A percentile compares a stretch with the other conserved stretches of the same genome.
Conservation (phyloP, 768 basidiomycete genomes). For the Tulasnella sp. region DNA sequence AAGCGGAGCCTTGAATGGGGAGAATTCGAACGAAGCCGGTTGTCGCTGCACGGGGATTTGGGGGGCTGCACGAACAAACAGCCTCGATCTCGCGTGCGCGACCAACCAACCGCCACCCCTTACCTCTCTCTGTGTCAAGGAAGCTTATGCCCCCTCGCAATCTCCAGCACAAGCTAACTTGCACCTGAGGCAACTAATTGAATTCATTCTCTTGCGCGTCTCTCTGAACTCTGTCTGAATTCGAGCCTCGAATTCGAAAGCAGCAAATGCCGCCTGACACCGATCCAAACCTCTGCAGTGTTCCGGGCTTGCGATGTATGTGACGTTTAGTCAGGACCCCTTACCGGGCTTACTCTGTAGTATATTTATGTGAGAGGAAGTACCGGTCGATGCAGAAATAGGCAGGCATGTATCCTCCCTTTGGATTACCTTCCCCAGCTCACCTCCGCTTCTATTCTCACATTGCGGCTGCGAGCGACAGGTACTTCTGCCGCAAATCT, state of each 20-base stretch:
- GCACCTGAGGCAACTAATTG: too few species aligned
- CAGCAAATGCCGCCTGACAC: too few species aligned
- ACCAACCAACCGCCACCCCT: not conserved
- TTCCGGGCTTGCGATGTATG: too few species aligned
- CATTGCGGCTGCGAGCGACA: too few species aligned
- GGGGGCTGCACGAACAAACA: not conserved
- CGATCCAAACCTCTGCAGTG: too few species aligned
- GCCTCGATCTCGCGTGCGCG: not conserved
- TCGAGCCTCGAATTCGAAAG: too few species aligned
- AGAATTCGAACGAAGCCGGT: not conserved
- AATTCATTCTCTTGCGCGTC: too few species aligned
- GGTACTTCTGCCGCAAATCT: too few species aligned
- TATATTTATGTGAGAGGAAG: not conserved
- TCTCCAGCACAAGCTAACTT: too few species aligned
- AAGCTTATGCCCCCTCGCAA: not conserved
- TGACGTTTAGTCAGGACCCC: too few species aligned
- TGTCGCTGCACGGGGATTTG: not conserved
- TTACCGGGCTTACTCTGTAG: too few species aligned
- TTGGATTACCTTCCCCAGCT: not conserved
- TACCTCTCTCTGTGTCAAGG: not conserved
- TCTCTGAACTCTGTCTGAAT: too few species aligned
- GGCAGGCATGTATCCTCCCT: not conserved
- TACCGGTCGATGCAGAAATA: not conserved
- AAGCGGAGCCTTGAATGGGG: not conserved
- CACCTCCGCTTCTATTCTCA: not conserved